These are phyloP conservation scores for Crucibulum laeve DNA, from an alignment of 768 basidiomycete genomes.

Conservation along the genomic window DNA sequence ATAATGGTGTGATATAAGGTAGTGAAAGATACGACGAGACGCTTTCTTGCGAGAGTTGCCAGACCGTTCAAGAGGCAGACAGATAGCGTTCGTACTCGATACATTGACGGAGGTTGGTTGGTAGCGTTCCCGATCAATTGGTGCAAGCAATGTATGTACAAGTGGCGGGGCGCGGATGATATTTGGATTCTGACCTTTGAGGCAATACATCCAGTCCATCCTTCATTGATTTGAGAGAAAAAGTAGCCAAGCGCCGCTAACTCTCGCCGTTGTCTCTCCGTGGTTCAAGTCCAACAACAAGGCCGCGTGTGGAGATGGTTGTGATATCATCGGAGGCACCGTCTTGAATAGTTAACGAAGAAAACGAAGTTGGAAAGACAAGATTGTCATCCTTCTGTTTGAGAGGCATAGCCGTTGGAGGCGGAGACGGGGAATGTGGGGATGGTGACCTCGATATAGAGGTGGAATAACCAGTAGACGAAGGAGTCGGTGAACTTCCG, in stretches of 20 bases:
- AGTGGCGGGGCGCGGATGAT: too few species aligned
- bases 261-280: slow-evolving; percentile 1
- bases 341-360: slow-evolving; percentile 9
- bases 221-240: neutral
- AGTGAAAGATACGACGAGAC: slow-evolving; percentile 2
- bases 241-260: neutral
- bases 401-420: slow-evolving; percentile 25
- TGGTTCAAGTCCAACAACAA: slow-evolving; percentile 7
- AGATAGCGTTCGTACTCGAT: too few species aligned
- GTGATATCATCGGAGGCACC: neutral
- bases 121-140: too few species aligned
- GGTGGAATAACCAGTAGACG: slow-evolving; percentile 52
- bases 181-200: neutral
- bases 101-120: too few species aligned
- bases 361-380: slow-evolving; percentile 12
- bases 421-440: slow-evolving; percentile 29
- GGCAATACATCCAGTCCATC: neutral
- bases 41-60: too few species aligned
- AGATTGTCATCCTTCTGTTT: slow-evolving; percentile 10
- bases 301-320: neutral
- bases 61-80: too few species aligned
- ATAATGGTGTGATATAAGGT: slow-evolving; percentile 12
- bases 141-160: too few species aligned
- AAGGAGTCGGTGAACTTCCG: slow-evolving; percentile 53
- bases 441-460: slow-evolving; percentile 49